A percentile compares a stretch with the other conserved stretches of the same genome.
Evolutionary conservation across 306 rosid genomes (phyloP).

Genomic region (Gastrolobium villosum): DNA sequence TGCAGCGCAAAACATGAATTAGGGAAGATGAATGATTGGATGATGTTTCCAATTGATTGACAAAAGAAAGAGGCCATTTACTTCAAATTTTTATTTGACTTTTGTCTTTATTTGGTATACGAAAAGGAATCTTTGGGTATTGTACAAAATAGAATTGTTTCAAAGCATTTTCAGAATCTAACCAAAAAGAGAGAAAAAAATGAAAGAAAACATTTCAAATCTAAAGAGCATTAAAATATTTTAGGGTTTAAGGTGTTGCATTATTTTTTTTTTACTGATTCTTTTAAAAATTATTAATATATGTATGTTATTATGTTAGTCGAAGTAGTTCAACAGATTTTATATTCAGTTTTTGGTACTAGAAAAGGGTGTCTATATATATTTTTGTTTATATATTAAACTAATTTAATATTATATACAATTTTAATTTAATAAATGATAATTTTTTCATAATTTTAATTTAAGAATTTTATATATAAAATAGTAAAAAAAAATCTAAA

Average conservation of each 20-base stretch:
- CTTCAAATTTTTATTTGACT: not conserved
- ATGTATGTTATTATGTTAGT: not conserved
- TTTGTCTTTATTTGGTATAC: constrained; percentile 23
- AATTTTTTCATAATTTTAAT: not conserved
- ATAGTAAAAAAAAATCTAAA: not conserved
- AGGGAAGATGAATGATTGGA: not conserved
- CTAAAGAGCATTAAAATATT: not conserved
- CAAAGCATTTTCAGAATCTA: not conserved
- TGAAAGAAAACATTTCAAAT: too few species aligned
- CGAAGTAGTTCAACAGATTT: not conserved
- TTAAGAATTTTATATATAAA: not conserved
- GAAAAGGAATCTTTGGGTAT: constrained; percentile 29
- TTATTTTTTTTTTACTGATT: too few species aligned
- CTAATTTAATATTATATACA: too few species aligned
- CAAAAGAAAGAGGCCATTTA: constrained; percentile 12
- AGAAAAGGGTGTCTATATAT: too few species aligned
- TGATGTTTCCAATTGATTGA: constrained; percentile 29
- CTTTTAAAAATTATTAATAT: too few species aligned
- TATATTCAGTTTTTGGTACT: too few species aligned
- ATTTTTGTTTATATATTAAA: too few species aligned
- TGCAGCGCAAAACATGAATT: not conserved
- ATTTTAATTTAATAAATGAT: not conserved
- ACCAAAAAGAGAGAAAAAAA: not conserved
- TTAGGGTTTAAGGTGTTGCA: too few species aligned
- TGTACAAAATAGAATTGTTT: constrained; percentile 12